phyloP scores from a whole-genome alignment of 176 grass and related monocot genomes.

The Stipa capillata region DNA sequence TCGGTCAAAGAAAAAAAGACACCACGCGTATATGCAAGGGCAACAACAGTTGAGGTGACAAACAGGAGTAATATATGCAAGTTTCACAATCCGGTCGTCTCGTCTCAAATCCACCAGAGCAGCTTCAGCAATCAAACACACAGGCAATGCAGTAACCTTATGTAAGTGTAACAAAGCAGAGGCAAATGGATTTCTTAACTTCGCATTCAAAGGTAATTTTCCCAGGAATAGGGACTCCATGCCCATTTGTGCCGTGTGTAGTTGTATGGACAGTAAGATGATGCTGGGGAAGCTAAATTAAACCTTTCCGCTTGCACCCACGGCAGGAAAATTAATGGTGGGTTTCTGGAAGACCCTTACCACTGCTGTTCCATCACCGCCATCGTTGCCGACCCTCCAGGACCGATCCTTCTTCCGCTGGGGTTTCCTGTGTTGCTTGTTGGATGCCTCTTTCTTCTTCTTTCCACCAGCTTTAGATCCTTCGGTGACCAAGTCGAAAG shows the following conservation, averaged over 20 bases:
- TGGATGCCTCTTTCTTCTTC: slow-evolving; percentile 24
- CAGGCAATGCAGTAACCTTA: not conserved
- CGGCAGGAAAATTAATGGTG: not conserved
- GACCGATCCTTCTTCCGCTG: slow-evolving; percentile 76
- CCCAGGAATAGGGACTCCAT: not conserved
- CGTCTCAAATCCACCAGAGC: not conserved
- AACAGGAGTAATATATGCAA: not conserved
- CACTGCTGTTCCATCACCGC: slow-evolving; percentile 40
- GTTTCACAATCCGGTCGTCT: not conserved
- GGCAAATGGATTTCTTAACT: not conserved
- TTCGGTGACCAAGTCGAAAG: slow-evolving; percentile 42
- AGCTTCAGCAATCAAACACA: not conserved
- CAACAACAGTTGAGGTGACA: not conserved
- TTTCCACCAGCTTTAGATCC: slow-evolving; percentile 16
- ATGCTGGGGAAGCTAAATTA: not conserved
- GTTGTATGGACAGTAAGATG: not conserved
- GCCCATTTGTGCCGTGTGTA: not conserved
- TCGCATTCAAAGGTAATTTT: not conserved
- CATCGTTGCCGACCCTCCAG: slow-evolving; percentile 52
- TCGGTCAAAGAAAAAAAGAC: too few species aligned
- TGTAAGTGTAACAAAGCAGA: too few species aligned
- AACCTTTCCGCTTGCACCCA: not conserved
- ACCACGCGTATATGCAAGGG: not conserved
- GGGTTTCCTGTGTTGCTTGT: slow-evolving; percentile 57
- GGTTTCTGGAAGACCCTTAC: slow-evolving; percentile 51